These are phyloP conservation scores for Colletotrichum simmondsii DNA, from an alignment of 2,329 filamentous ascomycete species.

Conservation along the genomic window DNA sequence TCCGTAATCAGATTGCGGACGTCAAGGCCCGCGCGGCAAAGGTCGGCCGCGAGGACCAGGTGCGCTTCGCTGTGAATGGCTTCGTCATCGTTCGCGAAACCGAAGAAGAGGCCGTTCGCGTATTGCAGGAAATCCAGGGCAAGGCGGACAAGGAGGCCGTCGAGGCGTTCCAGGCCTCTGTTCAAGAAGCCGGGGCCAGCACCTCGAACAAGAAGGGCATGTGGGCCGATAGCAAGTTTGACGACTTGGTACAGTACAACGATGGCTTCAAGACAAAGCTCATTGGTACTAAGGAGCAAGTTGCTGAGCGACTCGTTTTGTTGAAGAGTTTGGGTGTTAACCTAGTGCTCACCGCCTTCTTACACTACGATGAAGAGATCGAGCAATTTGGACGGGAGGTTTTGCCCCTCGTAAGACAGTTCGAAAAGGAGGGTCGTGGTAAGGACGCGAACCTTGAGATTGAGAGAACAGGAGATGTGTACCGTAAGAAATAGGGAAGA, in stretches of 20 bases:
- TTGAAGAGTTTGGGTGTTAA: constrained; percentile 56
- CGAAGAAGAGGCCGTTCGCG: constrained; percentile 59
- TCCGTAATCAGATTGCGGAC: constrained; percentile 60
- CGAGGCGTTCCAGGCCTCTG: constrained; percentile 58
- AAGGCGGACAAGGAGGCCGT: constrained; percentile 63
- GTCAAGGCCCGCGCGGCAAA: constrained; percentile 57
- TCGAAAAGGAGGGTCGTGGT: constrained; percentile 59
- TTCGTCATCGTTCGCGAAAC: constrained; percentile 62
- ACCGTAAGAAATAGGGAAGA: constrained; percentile 41
- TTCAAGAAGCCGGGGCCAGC: constrained; percentile 59
- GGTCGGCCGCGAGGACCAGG: constrained; percentile 51
- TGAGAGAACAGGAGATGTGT: constrained; percentile 57
- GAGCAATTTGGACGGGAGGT: constrained; percentile 58
- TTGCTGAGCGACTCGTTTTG: constrained; percentile 59
- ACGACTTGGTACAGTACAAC: constrained; percentile 65
- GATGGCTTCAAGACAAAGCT: constrained; percentile 67
- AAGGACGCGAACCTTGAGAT: constrained; percentile 59
- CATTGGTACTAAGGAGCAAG: constrained; percentile 62
- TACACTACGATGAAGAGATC: constrained; percentile 65
- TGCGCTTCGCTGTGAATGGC: constrained; percentile 61
- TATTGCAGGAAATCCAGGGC: constrained; percentile 62
- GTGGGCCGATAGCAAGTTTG: constrained; percentile 63
- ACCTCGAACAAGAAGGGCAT: constrained; percentile 61
- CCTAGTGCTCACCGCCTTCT: constrained; percentile 57
- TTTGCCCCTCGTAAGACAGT: constrained; percentile 56